Conservation (phyloP, 1,284 basidiomycete species). For the Calocybe gambosa region DNA sequence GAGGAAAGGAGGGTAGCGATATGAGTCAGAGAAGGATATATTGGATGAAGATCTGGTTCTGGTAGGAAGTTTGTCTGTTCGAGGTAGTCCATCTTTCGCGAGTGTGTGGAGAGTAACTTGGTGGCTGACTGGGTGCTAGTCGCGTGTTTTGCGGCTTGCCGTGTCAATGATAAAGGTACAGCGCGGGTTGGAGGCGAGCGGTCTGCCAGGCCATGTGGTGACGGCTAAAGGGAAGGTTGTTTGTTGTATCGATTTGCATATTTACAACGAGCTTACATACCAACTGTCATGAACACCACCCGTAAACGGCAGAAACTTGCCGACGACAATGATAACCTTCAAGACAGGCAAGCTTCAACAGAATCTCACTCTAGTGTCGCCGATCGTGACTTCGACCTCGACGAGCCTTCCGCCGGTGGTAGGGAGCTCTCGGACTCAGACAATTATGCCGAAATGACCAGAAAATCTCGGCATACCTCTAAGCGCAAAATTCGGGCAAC, state of each 20-base stretch:
- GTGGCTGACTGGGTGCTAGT: not conserved
- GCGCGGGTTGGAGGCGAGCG: not conserved
- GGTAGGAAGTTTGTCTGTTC: conserved; percentile 46
- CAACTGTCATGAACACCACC: conserved; percentile 30
- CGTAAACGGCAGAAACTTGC: conserved; percentile 37
- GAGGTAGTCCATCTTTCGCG: conserved; percentile 1
- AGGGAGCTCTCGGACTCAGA: conserved; percentile 40
- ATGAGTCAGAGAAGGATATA: conserved; percentile 64
- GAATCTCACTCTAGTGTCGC: conserved; percentile 22
- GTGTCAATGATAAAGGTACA: not conserved
- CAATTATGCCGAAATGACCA: conserved; percentile 49
- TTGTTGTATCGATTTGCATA: conserved; percentile 2
- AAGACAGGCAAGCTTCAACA: conserved; percentile 20
- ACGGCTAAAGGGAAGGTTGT: not conserved
- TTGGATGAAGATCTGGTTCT: conserved; percentile 70
- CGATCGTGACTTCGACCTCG: conserved; percentile 27
- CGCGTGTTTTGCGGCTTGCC: not conserved
- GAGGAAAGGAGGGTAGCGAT: conserved; percentile 58
- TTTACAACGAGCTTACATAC: not conserved
- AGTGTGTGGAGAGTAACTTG: not conserved
- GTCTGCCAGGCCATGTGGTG: not conserved
- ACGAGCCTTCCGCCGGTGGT: conserved; percentile 19
- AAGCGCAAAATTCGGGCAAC: conserved; percentile 79
- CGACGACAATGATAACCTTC: conserved; percentile 22
- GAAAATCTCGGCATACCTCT: conserved; percentile 70